Evolutionary conservation across 768 basidiomycete species (phyloP).

Genomic region (Kwoniella europaea): DNA sequence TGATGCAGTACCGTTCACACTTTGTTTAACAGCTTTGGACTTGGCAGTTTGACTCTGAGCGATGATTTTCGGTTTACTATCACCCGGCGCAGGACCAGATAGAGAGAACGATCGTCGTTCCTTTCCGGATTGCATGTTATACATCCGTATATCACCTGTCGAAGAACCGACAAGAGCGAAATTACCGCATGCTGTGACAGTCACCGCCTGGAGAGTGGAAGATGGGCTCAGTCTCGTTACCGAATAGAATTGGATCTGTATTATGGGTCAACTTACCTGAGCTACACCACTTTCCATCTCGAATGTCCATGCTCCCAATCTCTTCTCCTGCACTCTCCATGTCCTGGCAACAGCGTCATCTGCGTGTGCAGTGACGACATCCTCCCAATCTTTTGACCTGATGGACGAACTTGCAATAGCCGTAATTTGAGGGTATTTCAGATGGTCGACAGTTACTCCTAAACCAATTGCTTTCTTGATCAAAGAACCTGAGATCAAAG

Average conservation of each 20-base stretch:
- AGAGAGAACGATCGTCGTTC: constrained; percentile 76
- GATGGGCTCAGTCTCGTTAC: not conserved
- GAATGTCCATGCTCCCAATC: constrained; percentile 75
- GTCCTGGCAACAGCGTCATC: constrained; percentile 82
- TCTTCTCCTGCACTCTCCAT: constrained; percentile 85
- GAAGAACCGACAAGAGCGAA: constrained; percentile 87
- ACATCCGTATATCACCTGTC: constrained; percentile 74
- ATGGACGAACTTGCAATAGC: constrained; percentile 77
- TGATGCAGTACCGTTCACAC: constrained; percentile 55
- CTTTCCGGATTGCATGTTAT: constrained; percentile 96
- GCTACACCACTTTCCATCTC: constrained; percentile 69
- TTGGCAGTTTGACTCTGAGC: constrained; percentile 38
- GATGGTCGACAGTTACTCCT: constrained; percentile 75
- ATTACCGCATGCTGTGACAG: constrained; percentile 92
- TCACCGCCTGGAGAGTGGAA: constrained; percentile 64
- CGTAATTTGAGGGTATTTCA: constrained; percentile 83
- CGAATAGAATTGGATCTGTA: not conserved
- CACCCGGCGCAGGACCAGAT: constrained; percentile 39
- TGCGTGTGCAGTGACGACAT: constrained; percentile 85
- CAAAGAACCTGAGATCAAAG: constrained; percentile 68
- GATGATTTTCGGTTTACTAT: constrained; percentile 49
- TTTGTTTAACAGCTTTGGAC: constrained; percentile 27
- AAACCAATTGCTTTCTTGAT: constrained; percentile 77
- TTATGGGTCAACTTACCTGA: constrained; percentile 64
- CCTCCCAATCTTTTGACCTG: constrained; percentile 95